Base-by-base conservation (phyloP, 345 rosid species). In the Trapa incisa region DNA sequence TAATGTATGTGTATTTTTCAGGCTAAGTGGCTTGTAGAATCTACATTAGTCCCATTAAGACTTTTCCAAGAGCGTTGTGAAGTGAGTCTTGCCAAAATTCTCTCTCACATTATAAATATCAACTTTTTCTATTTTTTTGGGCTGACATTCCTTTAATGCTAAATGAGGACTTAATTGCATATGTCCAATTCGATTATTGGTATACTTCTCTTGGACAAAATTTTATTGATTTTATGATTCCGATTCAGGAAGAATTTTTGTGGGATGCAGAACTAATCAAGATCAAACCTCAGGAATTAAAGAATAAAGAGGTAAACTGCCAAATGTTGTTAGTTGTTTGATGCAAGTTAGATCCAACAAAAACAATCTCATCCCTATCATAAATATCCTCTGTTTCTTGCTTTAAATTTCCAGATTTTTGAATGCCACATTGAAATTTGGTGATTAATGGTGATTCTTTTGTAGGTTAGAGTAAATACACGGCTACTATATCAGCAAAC, bases 401-500 rank as follows among this genome's bases (percentile, higher is more conserved):
- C 22, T 54, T 50, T 7, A 50, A 16, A 1, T 50, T 50, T 16
- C 2, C 5, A n/a, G 63, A 5, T 35, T 4, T 22, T 10, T 58
- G 37, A 15, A 57, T 29, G 37, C 62, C 33, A 11, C 13, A 17
- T 57, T 11, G 3, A 15, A 0, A 13, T 50, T 50, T 58, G 15
- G n/a, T 57, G 57, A 66, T 61, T 56, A 42, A 48, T 72, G 67
- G 38, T 60, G 66, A 62, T 6, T 6, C 75, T 71, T 61, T 76
- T 79, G 70, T 86, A 94, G 99, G 99, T 94, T 75, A 87, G 99
- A 74, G 86, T 94, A 68, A 94, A 94, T 77, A 94, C 99, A 58
- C 99, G 97, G 52, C 89, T 94, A 75, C 93, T 91, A 67, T 94
- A 94, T 80, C 99, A 94, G 77, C 99, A 95, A 80, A 89, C 99